Percentiles rank a stretch among this genome's conserved stretches.
Evolutionary conservation across 148 eudicot genomes (phyloP).

Genomic region (Vaccinium myrtillus): DNA sequence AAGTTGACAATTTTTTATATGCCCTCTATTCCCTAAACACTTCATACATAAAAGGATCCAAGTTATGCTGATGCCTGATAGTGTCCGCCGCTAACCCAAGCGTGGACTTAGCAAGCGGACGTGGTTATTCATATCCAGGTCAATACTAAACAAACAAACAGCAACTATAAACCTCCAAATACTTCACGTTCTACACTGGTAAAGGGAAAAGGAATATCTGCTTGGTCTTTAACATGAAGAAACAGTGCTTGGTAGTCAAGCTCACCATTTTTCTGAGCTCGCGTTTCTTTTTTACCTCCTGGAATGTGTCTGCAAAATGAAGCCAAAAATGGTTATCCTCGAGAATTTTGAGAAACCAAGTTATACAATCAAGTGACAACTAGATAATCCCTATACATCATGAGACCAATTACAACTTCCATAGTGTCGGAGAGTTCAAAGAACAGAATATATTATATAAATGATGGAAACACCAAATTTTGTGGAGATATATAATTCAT

Average conservation of each 20-base stretch:
- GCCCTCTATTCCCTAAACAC: background rate
- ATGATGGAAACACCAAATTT: background rate
- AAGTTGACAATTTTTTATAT: background rate
- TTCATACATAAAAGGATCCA: background rate
- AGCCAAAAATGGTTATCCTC: slow-evolving; percentile 4
- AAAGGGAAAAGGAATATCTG: background rate
- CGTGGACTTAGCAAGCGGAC: background rate
- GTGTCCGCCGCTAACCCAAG: background rate
- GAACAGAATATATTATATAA: background rate
- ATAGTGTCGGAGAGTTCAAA: background rate
- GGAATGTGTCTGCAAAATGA: slow-evolving; percentile 42
- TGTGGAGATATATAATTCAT: background rate
- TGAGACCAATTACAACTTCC: background rate
- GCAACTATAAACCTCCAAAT: background rate
- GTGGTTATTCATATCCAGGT: background rate
- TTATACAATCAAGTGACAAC: background rate
- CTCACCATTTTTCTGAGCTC: slow-evolving; percentile 43
- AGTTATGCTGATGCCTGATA: background rate
- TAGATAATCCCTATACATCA: background rate
- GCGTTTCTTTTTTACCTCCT: slow-evolving; percentile 47
- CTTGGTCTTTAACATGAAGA: background rate
- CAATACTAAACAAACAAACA: background rate
- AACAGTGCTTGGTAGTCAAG: background rate
- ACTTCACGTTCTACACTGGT: background rate
- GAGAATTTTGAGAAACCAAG: background rate